Evolutionary conservation across 1,139 yeast genomes (phyloP), one percentile per base, ranked within the genome.

Genomic region (Candida glucosophila): DNA sequence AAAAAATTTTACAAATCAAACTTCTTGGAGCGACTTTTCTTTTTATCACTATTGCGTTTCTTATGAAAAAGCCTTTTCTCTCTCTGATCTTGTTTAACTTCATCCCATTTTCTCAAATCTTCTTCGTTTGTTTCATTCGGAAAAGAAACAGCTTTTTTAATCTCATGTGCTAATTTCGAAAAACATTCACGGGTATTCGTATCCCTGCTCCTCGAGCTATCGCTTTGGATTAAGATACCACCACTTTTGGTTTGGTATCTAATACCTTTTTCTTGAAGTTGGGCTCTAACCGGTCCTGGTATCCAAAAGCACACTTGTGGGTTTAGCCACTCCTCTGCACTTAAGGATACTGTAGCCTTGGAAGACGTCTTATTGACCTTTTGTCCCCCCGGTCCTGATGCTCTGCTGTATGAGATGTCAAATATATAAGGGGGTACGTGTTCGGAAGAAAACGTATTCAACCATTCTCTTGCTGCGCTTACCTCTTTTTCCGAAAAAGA

Each of bases 341-440:
- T 46, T 34, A 83, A 44, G 3, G 73, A 57, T 8, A 88, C 49
- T 0, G 90, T 74, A 3, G 92, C 94, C 43, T 86, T 86, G 3
- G 90, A 73, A 9, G 76, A 75, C 0, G 85, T 71, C 35, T 85
- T 88, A 49, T 88, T 88, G 10, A 88, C 96, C 44, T 88, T 82
- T 41, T 88, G 97, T 0, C 97, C 97, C 0, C 97, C 97, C 0
- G 95, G 88, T 0, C 97, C 97, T 8, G 94, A 78, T 0, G 94
- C 70, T 33, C 94, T 55, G 27, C 83, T 73, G 49, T 60, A 86
- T 0, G 73, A 48, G 3, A 77, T 52, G 1, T 57, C 53, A 41
- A 81, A 81, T 12, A 56, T 43, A 16, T 51, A 43, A 7, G 53
- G 46, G 1, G 90, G 92, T 2, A 80, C 56, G 4, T 50, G 39